Base-by-base conservation (phyloP, 805 yeast species). In the Wickerhamomyces silvicola region DNA sequence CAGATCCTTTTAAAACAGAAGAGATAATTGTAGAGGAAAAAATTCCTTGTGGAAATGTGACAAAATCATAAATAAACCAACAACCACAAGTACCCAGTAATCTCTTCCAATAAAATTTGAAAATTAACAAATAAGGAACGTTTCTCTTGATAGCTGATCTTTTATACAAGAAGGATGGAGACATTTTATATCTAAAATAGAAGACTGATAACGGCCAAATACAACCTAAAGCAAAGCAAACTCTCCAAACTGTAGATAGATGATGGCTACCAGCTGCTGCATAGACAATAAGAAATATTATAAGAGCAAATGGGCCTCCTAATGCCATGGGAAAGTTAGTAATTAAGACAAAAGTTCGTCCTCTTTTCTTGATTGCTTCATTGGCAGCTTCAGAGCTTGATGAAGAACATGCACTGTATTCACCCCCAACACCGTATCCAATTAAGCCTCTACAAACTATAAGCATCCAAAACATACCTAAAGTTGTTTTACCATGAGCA, bases 31-130 rank as follows among this genome's bases (percentile, higher is more conserved):
- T 65, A 10, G 70, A 69, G 5, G 81, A 70, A 52, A 79, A 80
- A 31, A 79, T 67, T 52, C 85, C 86, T 50, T 81, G 81, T 10
- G 90, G 88, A 64, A 81, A 82, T 6, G 83, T 76, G 46, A 82
- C 82, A 46, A 81, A 82, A 59, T 82, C 94, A 51, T 79, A 82
- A 45, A 81, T 63, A 61, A 81, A 81, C 92, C 92, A 82, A 36
- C 81, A 71, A 5, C 74, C 77, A 52, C 82, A 75, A 12, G 84
- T 77, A 22, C 90, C 92, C 19, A 81, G 42, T 15, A 82, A 50
- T 35, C 83, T 62, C 26, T 49, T 60, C 88, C 90, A 81, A 60
- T 79, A 80, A 57, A 60, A 81, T 48, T 72, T 75, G 36, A 79
- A 32, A 1, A 78, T 75, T 22, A 80, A 65, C 59, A 60, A 55